Evolutionary conservation across 805 yeast genomes (phyloP), one percentile per base, ranked within the genome.

Genomic region (Myxozyma udenii): DNA sequence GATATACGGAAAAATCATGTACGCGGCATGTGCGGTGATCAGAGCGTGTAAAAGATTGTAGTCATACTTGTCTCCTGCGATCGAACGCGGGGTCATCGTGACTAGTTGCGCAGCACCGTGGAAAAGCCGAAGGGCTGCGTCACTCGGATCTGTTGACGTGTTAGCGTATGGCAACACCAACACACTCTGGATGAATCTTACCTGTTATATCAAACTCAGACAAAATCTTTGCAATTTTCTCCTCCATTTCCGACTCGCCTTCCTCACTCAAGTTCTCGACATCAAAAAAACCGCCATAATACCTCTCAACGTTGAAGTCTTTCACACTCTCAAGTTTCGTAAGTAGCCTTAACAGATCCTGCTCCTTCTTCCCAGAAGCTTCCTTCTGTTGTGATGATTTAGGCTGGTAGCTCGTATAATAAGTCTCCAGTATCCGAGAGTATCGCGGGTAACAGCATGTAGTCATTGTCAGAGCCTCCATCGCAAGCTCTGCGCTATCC

Each of bases 401-500:
- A n/a, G n/a, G n/a, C n/a, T n/a, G n/a, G n/a, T n/a, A n/a, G n/a
- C n/a, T n/a, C n/a, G n/a, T n/a, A n/a, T n/a, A n/a, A n/a, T 28
- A 28, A 9, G 9, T 9, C 14, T 28, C 33, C 18, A 33, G 36
- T 41, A 14, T 14, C 6, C 14, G n/a, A 12, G 22, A 12, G 12
- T 18, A 44, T n/a, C 40, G 49, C 16, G 41, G 22, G 45, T 57
- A 60, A 28, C 56, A 63, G 18, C 53, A 48, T 22, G 63, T 62
- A 4, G 65, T 59, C 55, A 66, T 47, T 0, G 68, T 64, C 43
- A 71, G 57, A 9, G 47, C 55, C 32, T 68, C 71, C 22, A 63
- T 57, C 0, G 71, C 75, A 3, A 70, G 41, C 42, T 67, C 60
- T 16, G 66, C 62, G 38, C 63, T 64, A 44, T 69, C 67, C 21